Evolutionary conservation across 176 grass and related monocot genomes (phyloP), one percentile per base, ranked within the genome.

Genomic region (Carex pumila): DNA sequence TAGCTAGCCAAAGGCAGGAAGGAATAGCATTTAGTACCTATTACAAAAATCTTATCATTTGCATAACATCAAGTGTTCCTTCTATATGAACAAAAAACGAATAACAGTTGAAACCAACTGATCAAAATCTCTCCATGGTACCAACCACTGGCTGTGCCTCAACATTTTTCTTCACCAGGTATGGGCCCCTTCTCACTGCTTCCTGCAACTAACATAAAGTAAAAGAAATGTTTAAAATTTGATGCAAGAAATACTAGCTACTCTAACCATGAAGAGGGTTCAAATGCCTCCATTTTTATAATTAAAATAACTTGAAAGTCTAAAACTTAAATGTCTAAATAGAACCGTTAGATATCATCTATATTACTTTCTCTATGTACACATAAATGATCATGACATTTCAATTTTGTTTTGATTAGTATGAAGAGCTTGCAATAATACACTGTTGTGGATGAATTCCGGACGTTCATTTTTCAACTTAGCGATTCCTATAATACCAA

Each of bases 181-280:
- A 98, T 18, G 95, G 95, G 29, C 92, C 95, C 52, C 92, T 91
- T 85, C 58, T 89, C 15, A 98, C 91, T 1, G 92, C 92, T 91
- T 93, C 92, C 74, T 90, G 94, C 86, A 98, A 82, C 95, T 98
- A 80, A 82, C 43, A 59, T 84, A 61, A 60, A 61, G 21, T 0
- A 68, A 70, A 61, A 73, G 12, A 53, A 70, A 39, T 62, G 18
- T 61, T 12, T 13, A 21, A 86, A 79, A 68, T 25, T 69, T 11
- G 60, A 54, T 3, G 8, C 39, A 68, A 59, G 18, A 30, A 74
- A 53, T 58, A 13, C 6, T 81, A 32, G 47, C 71, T 76, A 76
- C 19, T 76, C 49, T 49, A 55, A 4, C 49, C 70, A 7, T 54
- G 45, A 19, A 4, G 34, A 36, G 34, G 3, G 34, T 36, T 36